phyloP scores from a whole-genome alignment of 768 basidiomycete genomes.

The Leucosporidium yakuticum region DNA sequence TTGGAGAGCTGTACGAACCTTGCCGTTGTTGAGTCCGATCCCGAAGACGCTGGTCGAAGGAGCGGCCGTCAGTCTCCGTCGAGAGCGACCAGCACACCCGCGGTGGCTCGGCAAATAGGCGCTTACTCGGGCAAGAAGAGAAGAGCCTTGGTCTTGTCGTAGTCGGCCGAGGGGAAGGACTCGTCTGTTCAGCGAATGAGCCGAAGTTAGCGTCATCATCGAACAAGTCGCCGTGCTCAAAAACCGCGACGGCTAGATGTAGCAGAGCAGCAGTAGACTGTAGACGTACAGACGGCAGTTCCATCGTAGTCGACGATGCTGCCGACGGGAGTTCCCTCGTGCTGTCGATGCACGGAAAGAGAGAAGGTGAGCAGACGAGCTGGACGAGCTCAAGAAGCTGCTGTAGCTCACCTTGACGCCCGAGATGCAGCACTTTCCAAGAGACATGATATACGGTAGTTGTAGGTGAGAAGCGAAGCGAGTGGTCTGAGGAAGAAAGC shows the following conservation, averaged over 20 bases:
- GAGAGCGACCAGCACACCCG: neutral
- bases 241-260: too few species aligned
- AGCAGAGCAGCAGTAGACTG: too few species aligned
- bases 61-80: too few species aligned
- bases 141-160: slow-evolving; percentile 54
- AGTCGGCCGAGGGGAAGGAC: slow-evolving; percentile 49
- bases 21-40: slow-evolving; percentile 22
- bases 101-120: neutral
- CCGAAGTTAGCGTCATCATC: too few species aligned
- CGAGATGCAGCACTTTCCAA: too few species aligned
- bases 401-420: too few species aligned
- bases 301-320: slow-evolving; percentile 51
- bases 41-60: slow-evolving; percentile 24
- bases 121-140: slow-evolving; percentile 51
- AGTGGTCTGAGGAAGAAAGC: too few species aligned
- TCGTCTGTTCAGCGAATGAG: slow-evolving; percentile 43
- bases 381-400: too few species aligned
- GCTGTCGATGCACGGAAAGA: slow-evolving; percentile 3
- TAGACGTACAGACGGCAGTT: slow-evolving; percentile 45
- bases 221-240: neutral
- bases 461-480: too few species aligned
- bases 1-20: neutral
- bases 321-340: slow-evolving; percentile 42
- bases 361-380: neutral
- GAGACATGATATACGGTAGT: too few species aligned